These are phyloP conservation scores for Trametes meyenii DNA, from an alignment of 768 basidiomycete genomes.

Conservation along the genomic window DNA sequence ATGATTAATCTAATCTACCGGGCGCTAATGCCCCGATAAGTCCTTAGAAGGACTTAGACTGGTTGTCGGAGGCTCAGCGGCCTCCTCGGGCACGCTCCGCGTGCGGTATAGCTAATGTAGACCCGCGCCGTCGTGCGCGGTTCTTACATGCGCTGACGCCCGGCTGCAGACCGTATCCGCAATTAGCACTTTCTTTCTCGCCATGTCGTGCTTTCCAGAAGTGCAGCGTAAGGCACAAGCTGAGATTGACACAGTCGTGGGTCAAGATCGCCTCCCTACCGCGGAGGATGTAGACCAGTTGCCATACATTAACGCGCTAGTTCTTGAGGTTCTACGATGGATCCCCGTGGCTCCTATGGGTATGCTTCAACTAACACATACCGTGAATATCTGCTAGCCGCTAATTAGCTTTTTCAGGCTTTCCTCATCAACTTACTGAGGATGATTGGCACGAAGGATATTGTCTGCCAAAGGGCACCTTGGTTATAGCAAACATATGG, in stretches of 20 bases:
- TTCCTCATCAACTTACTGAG: constrained; percentile 28
- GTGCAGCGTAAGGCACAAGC: constrained; percentile 42
- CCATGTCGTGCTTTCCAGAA: constrained; percentile 42
- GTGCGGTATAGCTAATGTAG: too few species aligned
- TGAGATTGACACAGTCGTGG: constrained; percentile 40
- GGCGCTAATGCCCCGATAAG: too few species aligned
- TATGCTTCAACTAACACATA: too few species aligned
- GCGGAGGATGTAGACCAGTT: constrained; percentile 29
- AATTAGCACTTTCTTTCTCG: constrained; percentile 30
- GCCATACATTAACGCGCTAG: constrained; percentile 31
- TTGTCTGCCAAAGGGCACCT: constrained; percentile 34
- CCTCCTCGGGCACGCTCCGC: too few species aligned
- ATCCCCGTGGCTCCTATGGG: constrained; percentile 39
- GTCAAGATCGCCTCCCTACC: constrained; percentile 47
- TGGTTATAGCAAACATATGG: constrained; percentile 34
- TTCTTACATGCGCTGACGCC: background rate
- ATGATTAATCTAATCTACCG: too few species aligned
- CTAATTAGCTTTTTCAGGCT: constrained; percentile 10
- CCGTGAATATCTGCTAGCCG: background rate
- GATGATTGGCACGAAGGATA: constrained; percentile 35
- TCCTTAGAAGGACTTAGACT: too few species aligned
- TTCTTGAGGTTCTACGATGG: constrained; percentile 40
- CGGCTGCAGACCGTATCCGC: constrained; percentile 36
- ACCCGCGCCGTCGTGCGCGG: too few species aligned
- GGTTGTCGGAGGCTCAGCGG: too few species aligned